Base-by-base conservation (phyloP, 768 basidiomycete species). In the Boletus coccyginus region DNA sequence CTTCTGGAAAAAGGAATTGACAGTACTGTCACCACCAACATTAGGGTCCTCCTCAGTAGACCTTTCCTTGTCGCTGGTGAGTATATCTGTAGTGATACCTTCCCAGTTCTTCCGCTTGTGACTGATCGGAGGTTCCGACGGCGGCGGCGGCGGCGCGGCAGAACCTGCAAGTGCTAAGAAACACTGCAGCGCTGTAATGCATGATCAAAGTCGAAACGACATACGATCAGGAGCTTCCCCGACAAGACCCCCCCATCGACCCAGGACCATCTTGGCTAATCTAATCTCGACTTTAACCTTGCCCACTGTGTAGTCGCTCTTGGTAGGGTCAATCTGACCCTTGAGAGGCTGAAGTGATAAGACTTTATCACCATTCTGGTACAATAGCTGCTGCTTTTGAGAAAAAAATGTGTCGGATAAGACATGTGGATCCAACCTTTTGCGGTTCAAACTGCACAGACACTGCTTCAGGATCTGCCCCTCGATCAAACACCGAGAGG, bases 1-100 rank as follows among this genome's bases (percentile, higher is more conserved):
- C 75, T 92, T 90, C 67, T 91, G 89, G 84, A 95, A 95, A 76
- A 96, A 92, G 31, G 78, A 66, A 72, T 98, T 96, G 55, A 97
- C 81, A 7, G 90, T 84, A 55, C 77, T 81, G 70, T 97, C 94
- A 21, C 95, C 95, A 24, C 91, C 91, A 17, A 87, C 86, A 70
- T 97, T 98, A 33, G 94, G 90, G 66, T 92, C 92, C 60, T 94
- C 85, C 16, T 88, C 80, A 5, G 79, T 73, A 4, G 81, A 75
- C 66, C 80, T 86, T 43, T 89, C 85, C 66, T 90, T 89, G 2
- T 94, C 92, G 8, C 75, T 69, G 17, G 74, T 72, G 38, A 89
- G 82, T 57, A 92, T 87, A 19, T 79, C 75, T 33, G 78, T 78
- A 3, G 91, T 89, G 61, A 95, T 81, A 8, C 80, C 82, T 53